These are phyloP conservation scores for Fusarium sp. DNA, from an alignment of 2,329 filamentous ascomycete genomes.

Conservation along the genomic window DNA sequence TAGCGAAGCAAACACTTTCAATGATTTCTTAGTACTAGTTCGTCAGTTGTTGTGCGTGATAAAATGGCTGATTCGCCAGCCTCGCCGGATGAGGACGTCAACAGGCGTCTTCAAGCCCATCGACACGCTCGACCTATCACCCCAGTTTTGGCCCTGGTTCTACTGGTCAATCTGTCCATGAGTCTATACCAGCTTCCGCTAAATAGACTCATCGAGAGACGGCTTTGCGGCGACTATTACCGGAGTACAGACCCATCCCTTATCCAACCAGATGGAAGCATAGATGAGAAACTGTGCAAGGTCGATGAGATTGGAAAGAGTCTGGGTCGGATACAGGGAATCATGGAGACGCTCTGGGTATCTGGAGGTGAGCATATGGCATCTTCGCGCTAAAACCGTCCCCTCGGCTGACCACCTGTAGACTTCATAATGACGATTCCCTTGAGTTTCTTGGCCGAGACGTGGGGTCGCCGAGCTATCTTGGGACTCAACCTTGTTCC, in stretches of 20 bases:
- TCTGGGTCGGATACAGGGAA: conserved; percentile 65
- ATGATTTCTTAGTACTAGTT: no score
- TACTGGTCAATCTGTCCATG: conserved; percentile 60
- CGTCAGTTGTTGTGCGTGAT: no score
- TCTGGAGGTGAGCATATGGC: conserved; percentile 52
- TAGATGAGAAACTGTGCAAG: conserved; percentile 67
- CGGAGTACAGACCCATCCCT: conserved; percentile 49
- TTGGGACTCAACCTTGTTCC: conserved; percentile 59
- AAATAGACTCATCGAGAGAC: conserved; percentile 59
- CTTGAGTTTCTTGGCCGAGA: conserved; percentile 58
- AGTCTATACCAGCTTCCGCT: conserved; percentile 62
- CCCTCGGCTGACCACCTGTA: conserved; percentile 28
- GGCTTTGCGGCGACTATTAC: conserved; percentile 65
- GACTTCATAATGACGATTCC: conserved; percentile 64
- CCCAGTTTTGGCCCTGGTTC: conserved; percentile 53
- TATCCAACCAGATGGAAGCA: conserved; percentile 48
- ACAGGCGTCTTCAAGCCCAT: background rate
- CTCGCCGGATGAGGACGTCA: background rate
- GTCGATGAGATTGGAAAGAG: conserved; percentile 61
- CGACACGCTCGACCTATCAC: conserved; percentile 10
- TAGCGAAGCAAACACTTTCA: no score
- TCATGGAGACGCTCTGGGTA: conserved; percentile 62
- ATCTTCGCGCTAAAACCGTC: rapidly evolving
- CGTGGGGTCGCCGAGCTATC: conserved; percentile 53
- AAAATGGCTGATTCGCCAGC: background rate